Evolutionary conservation across 2,329 filamentous ascomycete species (phyloP), one percentile per base, ranked within the genome.

Genomic region (Trichocomaceae sp.): DNA sequence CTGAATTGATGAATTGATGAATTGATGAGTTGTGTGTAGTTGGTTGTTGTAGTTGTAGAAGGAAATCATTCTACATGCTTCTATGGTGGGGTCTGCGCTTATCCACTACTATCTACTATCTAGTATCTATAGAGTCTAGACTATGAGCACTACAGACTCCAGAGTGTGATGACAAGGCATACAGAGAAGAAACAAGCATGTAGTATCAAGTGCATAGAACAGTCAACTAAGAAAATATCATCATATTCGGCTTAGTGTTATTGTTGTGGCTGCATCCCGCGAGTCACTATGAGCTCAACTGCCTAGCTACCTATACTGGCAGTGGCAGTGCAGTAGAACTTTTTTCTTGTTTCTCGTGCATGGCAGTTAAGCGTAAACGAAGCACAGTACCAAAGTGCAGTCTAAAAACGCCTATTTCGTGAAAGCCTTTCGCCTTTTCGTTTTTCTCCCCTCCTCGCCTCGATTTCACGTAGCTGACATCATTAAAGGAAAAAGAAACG

Each of bases 331-430:
- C n/a, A 6, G 20, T 7, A 13, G 9, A 17, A 26, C 7, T 26
- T 42, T 42, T 42, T 42, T 42, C 39, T 42, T 42, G 39, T 42
- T 42, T 42, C 39, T 42, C 39, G 39, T 42, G 22, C 39, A 42
- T 17, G 39, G 39, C 31, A 35, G 31, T 13, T 19, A 19, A 42
- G 39, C 39, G 39, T 42, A 22, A 42, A 42, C 10, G 39, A 42
- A 42, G 39, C 39, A 42, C 39, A 51, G 42, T 33, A 37, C 29
- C 37, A 50, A 22, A 17, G 41, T 33, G 50, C 50, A 52, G 19
- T 52, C 50, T 52, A 46, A 46, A 19, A 52, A 52, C 50, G 50
- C 50, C 50, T 52, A 17, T 46, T 52, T 52, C 50, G 46, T 52
- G 41, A 33, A 46, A 46, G 5, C 35, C n/a, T n/a, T n/a, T 46